Conservation (phyloP, 768 basidiomycete species). For the Podaxis sp. region DNA sequence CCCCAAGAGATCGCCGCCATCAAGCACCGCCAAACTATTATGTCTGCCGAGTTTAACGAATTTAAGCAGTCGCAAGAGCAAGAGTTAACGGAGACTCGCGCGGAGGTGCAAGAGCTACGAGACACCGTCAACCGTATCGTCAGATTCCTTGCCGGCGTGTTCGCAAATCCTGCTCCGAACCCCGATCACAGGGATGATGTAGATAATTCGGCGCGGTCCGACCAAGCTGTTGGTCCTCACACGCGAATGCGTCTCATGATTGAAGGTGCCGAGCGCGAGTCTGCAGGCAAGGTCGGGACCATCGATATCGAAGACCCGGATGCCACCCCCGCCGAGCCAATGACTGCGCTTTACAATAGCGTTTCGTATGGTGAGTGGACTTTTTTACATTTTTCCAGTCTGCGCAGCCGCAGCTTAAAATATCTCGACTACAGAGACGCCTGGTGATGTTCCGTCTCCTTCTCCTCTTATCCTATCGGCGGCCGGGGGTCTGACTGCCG, state of each 20-base stretch:
- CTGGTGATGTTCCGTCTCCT: constrained; percentile 36
- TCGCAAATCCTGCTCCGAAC: constrained; percentile 54
- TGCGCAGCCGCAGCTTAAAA: constrained; percentile 14
- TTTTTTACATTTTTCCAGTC: constrained; percentile 3
- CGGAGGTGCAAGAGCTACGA: constrained; percentile 86
- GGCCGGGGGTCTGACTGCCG: constrained; percentile 17
- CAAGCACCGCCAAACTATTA: constrained; percentile 87
- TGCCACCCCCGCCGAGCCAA: too few species aligned
- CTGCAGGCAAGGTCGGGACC: constrained; percentile 28
- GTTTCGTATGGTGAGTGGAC: constrained; percentile 18
- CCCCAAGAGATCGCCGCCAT: constrained; percentile 85
- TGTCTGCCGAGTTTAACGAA: constrained; percentile 85
- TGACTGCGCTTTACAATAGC: neutral
- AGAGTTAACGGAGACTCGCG: constrained; percentile 76
- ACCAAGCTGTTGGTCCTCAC: constrained; percentile 46
- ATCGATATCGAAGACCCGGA: constrained; percentile 25
- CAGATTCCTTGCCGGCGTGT: constrained; percentile 91
- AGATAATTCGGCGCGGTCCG: constrained; percentile 24
- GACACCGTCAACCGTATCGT: constrained; percentile 96
- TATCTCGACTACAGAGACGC: constrained; percentile 46
- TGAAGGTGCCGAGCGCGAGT: constrained; percentile 47
- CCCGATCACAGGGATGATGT: constrained; percentile 30
- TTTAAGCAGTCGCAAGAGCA: constrained; percentile 83
- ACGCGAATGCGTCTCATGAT: constrained; percentile 67
- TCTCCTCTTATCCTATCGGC: constrained; percentile 35